Evolutionary conservation across 371 early-diverging fungal species (phyloP).

Genomic region (Neoconidiobolus thromboides): DNA sequence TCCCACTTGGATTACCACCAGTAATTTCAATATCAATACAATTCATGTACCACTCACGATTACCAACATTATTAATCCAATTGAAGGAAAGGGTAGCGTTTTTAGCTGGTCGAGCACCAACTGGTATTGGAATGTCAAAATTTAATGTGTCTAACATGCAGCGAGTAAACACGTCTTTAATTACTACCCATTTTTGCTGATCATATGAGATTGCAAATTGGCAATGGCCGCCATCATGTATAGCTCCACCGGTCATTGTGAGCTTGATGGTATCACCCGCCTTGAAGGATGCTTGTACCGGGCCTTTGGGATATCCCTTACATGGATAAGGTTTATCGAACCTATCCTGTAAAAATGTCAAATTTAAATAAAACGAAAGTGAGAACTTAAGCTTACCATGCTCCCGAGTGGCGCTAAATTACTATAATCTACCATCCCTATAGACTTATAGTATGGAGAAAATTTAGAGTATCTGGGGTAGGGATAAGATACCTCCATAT

Average conservation of each 20-base stretch:
- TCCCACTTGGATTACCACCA: constrained; percentile 12
- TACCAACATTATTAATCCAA: constrained; percentile 1
- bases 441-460: background rate
- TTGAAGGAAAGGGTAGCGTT: constrained; percentile 33
- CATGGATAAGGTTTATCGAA: constrained; percentile 2
- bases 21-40: constrained; percentile 7
- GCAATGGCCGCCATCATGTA: constrained; percentile 4
- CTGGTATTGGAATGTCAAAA: background rate
- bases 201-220: constrained; percentile 3
- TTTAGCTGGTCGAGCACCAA: background rate
- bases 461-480: constrained; percentile 1
- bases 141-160: background rate
- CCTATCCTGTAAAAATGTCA: background rate
- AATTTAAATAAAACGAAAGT: background rate
- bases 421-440: background rate
- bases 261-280: background rate
- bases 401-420: background rate
- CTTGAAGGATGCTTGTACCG: background rate
- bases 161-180: background rate
- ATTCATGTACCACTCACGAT: constrained; percentile 7
- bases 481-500: background rate
- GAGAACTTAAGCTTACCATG: background rate
- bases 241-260: background rate
- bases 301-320: constrained; percentile 3
- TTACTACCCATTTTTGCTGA: background rate